Evolutionary conservation across 2,329 filamentous ascomycete genomes (phyloP), one percentile per base, ranked within the genome.

Genomic region (Ophiostoma fasciatum): DNA sequence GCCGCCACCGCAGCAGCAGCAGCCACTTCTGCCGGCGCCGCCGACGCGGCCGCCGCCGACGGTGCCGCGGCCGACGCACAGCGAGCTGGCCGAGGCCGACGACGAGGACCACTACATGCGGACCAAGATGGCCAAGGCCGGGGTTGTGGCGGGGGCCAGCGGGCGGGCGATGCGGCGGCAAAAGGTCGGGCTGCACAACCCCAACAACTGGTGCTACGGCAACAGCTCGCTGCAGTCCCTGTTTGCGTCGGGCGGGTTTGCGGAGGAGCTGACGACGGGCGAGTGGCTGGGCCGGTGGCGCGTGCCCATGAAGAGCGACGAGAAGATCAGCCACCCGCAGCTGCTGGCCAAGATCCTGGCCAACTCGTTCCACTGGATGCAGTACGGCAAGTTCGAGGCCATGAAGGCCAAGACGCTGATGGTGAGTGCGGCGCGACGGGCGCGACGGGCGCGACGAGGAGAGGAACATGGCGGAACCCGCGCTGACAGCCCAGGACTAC

Each of bases 211-310:
- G 45, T 94, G 88, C 53, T 94, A 94, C 51, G 85, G 90, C 64
- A 94, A 94, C 55, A 78, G 83, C n/a, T 78, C 78, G 0, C 63
- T 96, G 19, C 88, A 96, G 55, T 81, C 80, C 41, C 61, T 94
- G 14, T 80, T 82, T 40, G 78, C 77, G 2, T 88, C 85, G 1
- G 51, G 71, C 50, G 57, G 73, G 58, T 68, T 94, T 68, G 61
- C 71, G 58, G 52, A 74, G 59, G 61, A 78, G 61, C 51, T 79
- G 51, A 49, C 82, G 57, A 58, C 70, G 52, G 47, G 62, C 51
- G 49, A 68, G 57, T 66, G 71, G 79, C 46, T 73, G 63, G 50
- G 65, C 60, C 49, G 71, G 63, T 63, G 84, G 65, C 72, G 75
- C 67, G 63, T 81, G 54, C 56, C 83, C 50, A 50, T 71, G 64